Conservation (phyloP, 1,139 yeast species). For the Geotrichum carabidarum region DNA sequence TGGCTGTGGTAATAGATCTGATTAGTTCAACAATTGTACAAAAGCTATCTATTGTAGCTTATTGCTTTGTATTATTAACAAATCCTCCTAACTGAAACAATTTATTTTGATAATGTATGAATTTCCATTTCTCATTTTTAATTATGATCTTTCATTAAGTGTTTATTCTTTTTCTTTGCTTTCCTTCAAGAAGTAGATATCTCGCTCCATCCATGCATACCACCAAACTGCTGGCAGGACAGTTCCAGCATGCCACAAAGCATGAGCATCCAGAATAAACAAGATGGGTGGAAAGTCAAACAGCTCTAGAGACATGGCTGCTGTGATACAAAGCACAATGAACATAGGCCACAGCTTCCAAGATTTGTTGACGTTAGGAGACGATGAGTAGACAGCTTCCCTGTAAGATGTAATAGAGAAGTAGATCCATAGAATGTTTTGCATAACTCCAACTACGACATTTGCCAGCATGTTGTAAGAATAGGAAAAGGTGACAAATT, state of each 20-base stretch:
- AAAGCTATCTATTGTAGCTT: no score
- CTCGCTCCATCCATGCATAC: slow-evolving; percentile 39
- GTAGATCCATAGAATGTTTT: slow-evolving; percentile 52
- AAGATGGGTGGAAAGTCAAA: slow-evolving; percentile 76
- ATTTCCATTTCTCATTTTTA: no score
- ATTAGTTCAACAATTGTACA: no score
- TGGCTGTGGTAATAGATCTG: no score
- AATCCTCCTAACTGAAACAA: no score
- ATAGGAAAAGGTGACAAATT: slow-evolving; percentile 73
- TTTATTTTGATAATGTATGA: no score
- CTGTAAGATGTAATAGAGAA: slow-evolving; percentile 31
- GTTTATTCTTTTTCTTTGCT: slow-evolving; percentile 14
- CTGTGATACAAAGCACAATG: slow-evolving; percentile 49
- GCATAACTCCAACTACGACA: slow-evolving; percentile 67
- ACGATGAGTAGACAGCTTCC: slow-evolving; percentile 1
- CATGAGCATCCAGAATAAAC: slow-evolving; percentile 81
- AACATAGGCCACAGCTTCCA: slow-evolving; percentile 51
- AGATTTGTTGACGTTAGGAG: slow-evolving; percentile 20
- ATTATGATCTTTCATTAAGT: no score
- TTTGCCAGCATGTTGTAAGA: slow-evolving; percentile 93
- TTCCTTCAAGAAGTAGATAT: slow-evolving; percentile 25
- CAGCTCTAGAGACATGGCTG: slow-evolving; percentile 82
- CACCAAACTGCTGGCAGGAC: slow-evolving; percentile 39
- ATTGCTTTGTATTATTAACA: no score
- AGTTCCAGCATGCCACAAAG: slow-evolving; percentile 72